These are phyloP conservation scores for Schwanniomyces polymorphus DNA, from an alignment of 805 yeast genomes.

Conservation along the genomic window DNA sequence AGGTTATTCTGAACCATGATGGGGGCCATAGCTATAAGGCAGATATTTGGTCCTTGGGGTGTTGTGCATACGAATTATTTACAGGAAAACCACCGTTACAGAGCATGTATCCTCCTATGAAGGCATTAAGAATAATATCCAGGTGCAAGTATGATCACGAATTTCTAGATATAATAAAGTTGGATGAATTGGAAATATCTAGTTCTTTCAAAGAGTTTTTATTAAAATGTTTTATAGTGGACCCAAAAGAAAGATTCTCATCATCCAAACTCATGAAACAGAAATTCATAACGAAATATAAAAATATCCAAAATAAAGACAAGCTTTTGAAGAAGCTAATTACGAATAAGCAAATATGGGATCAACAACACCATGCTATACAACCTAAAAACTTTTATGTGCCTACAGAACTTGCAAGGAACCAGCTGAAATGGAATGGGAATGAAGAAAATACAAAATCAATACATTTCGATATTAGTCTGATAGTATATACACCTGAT, in stretches of 20 bases:
- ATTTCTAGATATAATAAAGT: slow-evolving; percentile 27
- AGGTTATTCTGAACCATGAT: slow-evolving; percentile 55
- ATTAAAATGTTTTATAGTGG: slow-evolving; percentile 31
- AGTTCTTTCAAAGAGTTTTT: slow-evolving; percentile 29
- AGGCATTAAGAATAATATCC: slow-evolving; percentile 41
- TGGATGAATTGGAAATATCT: slow-evolving; percentile 21
- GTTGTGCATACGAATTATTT: slow-evolving; percentile 73
- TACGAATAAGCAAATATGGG: slow-evolving; percentile 38
- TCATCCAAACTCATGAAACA: slow-evolving; percentile 34
- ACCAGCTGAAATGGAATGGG: slow-evolving; percentile 30
- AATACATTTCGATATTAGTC: slow-evolving; percentile 38
- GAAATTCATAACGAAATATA: slow-evolving; percentile 25
- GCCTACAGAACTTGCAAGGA: slow-evolving; percentile 36
- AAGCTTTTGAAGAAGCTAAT: slow-evolving; percentile 29
- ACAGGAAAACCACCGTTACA: slow-evolving; percentile 71
- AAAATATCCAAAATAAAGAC: slow-evolving; percentile 6
- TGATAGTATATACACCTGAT: slow-evolving; percentile 16
- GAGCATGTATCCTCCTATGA: slow-evolving; percentile 39
- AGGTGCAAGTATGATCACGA: slow-evolving; percentile 28
- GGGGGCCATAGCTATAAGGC: slow-evolving; percentile 60
- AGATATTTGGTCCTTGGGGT: slow-evolving; percentile 80
- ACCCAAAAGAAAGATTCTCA: slow-evolving; percentile 29
- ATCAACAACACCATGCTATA: slow-evolving; percentile 34
- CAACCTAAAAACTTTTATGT: slow-evolving; percentile 32
- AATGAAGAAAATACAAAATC: slow-evolving; percentile 11